Percentiles rank a stretch among this genome's conserved stretches.
Evolutionary conservation across 768 basidiomycete genomes (phyloP).

Genomic region (Xerocomus brunneocitrinus): DNA sequence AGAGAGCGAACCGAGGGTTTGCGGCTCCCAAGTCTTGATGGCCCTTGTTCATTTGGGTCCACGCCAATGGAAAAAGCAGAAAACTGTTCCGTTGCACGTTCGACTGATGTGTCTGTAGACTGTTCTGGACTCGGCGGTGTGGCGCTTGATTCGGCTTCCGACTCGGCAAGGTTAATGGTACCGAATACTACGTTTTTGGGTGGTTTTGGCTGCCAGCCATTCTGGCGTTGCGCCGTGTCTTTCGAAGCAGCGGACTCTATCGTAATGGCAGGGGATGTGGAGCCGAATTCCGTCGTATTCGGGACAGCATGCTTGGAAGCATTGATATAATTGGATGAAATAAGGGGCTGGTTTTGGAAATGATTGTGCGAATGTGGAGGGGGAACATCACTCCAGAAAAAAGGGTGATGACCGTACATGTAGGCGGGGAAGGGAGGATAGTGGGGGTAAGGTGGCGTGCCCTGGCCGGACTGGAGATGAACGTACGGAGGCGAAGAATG

Average conservation of each 20-base stretch:
- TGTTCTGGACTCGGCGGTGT: conserved; percentile 1
- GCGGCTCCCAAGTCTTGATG: conserved; percentile 21
- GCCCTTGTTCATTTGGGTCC: conserved; percentile 33
- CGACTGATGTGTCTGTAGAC: conserved; percentile 10
- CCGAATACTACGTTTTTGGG: conserved; percentile 46
- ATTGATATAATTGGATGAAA: conserved; percentile 7
- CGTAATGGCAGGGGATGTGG: conserved; percentile 13
- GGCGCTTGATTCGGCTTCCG: conserved; percentile 3
- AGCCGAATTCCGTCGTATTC: conserved; percentile 16
- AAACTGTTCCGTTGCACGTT: conserved; percentile 28
- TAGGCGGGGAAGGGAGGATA: conserved; percentile 34
- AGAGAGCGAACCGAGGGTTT: conserved; percentile 23
- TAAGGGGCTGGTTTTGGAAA: conserved; percentile 15
- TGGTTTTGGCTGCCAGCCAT: conserved; percentile 3
- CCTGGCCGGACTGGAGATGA: conserved; percentile 24
- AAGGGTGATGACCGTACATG: conserved; percentile 33
- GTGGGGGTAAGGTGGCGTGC: conserved; percentile 33
- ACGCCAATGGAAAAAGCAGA: conserved; percentile 45
- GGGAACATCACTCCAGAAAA: conserved; percentile 34
- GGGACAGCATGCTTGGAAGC: conserved; percentile 10
- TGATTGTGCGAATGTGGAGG: conserved; percentile 13
- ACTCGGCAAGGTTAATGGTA: conserved; percentile 37
- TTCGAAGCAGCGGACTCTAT: conserved; percentile 9
- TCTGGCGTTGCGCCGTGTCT: conserved; percentile 4
- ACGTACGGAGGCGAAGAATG: conserved; percentile 25